These are phyloP conservation scores for Sporobolomyces roseus DNA, from an alignment of 768 basidiomycete species.

Conservation along the genomic window DNA sequence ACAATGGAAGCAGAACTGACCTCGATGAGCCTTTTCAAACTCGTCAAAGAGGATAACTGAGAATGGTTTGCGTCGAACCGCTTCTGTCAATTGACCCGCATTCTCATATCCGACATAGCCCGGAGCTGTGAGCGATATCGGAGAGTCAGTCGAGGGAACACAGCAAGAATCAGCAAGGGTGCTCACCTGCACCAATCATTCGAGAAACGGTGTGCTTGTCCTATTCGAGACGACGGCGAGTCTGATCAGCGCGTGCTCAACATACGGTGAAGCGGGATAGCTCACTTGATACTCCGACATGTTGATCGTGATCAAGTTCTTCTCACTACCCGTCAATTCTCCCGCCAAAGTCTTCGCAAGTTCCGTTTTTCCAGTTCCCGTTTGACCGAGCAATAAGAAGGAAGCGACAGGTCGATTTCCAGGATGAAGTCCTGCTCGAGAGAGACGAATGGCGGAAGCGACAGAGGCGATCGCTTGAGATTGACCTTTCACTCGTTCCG, in stretches of 20 bases:
- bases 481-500: conserved; percentile 76
- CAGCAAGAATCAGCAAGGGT: conserved; percentile 63
- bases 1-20: conserved; percentile 52
- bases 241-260: too few species aligned
- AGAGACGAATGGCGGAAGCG: conserved; percentile 83
- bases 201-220: conserved; percentile 69
- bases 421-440: conserved; percentile 83
- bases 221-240: too few species aligned
- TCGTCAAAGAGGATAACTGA: conserved; percentile 27
- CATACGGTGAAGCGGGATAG: conserved; percentile 77
- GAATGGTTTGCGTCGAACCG: conserved; percentile 43
- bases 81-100: conserved; percentile 57
- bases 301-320: conserved; percentile 34
- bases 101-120: conserved; percentile 89
- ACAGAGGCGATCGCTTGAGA: conserved; percentile 74
- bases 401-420: conserved; percentile 85
- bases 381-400: conserved; percentile 54
- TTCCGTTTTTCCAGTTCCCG: conserved; percentile 71
- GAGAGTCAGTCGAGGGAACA: conserved; percentile 47
- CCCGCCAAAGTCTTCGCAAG: conserved; percentile 77
- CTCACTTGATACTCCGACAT: conserved; percentile 66
- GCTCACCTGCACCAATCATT: conserved; percentile 86
- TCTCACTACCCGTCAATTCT: conserved; percentile 76
- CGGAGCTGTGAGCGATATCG: too few species aligned
- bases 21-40: conserved; percentile 52